A percentile compares a stretch with the other conserved stretches of the same genome.
Conservation (phyloP, 768 basidiomycete genomes). For the Austroboletus festivus region DNA sequence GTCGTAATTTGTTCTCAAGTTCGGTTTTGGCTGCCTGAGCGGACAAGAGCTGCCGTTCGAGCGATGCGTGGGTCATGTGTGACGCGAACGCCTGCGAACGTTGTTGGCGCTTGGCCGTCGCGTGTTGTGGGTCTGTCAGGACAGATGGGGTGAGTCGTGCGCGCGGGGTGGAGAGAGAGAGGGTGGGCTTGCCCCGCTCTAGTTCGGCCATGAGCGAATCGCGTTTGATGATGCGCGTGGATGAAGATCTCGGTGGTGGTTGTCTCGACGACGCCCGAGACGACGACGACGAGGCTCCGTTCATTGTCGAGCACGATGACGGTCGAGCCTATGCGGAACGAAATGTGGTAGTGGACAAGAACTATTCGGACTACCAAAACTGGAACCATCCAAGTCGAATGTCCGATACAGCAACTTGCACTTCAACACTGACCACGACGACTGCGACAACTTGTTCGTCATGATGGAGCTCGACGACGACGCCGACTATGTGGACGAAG, state of each 20-base stretch:
- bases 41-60: slow-evolving; percentile 66
- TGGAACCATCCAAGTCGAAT: too few species aligned
- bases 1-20: slow-evolving; percentile 63
- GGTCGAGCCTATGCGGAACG: too few species aligned
- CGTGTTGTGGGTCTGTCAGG: slow-evolving; percentile 57
- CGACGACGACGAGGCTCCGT: slow-evolving; percentile 10
- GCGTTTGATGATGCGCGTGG: slow-evolving; percentile 42
- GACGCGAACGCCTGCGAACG: slow-evolving; percentile 60
- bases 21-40: slow-evolving; percentile 61
- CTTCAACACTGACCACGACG: too few species aligned
- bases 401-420: slow-evolving; percentile 11
- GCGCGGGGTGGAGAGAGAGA: background rate
- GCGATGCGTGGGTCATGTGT: slow-evolving; percentile 54
- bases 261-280: slow-evolving; percentile 14
- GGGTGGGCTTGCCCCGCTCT: slow-evolving; percentile 47
- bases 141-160: background rate
- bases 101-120: slow-evolving; percentile 65
- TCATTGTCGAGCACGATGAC: slow-evolving; percentile 8
- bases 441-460: background rate
- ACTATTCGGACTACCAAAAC: too few species aligned
- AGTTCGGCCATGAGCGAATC: slow-evolving; percentile 67
- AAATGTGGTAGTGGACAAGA: too few species aligned
- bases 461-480: slow-evolving; percentile 18
- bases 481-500: slow-evolving; percentile 12
- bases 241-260: background rate